A percentile compares a stretch with the other conserved stretches of the same genome.
Evolutionary conservation across 768 basidiomycete species (phyloP).

Genomic region (Boletus eberwhitei): DNA sequence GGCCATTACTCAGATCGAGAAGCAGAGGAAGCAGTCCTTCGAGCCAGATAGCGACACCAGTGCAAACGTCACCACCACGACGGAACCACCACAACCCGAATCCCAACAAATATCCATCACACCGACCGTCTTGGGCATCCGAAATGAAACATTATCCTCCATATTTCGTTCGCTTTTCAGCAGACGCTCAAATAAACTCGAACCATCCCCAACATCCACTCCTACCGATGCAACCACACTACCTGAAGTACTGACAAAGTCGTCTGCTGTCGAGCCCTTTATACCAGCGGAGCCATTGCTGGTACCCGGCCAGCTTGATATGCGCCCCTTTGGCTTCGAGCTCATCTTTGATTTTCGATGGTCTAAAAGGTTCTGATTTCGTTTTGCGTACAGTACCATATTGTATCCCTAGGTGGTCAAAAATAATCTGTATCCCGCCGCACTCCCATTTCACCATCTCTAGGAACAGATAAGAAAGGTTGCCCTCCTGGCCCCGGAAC

Average conservation of each 20-base stretch:
- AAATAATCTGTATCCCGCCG: constrained; percentile 12
- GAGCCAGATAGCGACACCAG: constrained; percentile 22
- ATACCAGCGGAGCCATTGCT: constrained; percentile 19
- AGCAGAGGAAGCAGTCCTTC: constrained; percentile 25
- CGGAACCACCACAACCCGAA: constrained; percentile 19
- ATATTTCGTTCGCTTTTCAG: constrained; percentile 26
- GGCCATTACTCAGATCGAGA: constrained; percentile 36
- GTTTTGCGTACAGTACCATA: constrained; percentile 9
- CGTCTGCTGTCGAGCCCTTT: constrained; percentile 4
- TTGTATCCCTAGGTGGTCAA: constrained; percentile 20
- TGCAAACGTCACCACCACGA: constrained; percentile 26
- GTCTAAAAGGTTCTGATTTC: constrained; percentile 34
- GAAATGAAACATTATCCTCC: constrained; percentile 21
- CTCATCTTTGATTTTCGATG: constrained; percentile 75
- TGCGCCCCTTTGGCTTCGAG: constrained; percentile 69
- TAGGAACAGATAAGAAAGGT: neutral
- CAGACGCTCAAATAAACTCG: constrained; percentile 6
- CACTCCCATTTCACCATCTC: neutral
- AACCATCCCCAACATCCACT: neutral
- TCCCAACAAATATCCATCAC: constrained; percentile 9
- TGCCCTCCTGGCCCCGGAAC: too few relatives aligned
- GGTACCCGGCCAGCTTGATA: constrained; percentile 58
- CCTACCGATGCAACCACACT: neutral
- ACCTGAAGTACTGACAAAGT: constrained; percentile 5
- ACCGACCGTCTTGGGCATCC: neutral